Evolutionary conservation across 495 filamentous ascomycete genomes (phyloP).

Genomic region (Tuber umbilicatum): DNA sequence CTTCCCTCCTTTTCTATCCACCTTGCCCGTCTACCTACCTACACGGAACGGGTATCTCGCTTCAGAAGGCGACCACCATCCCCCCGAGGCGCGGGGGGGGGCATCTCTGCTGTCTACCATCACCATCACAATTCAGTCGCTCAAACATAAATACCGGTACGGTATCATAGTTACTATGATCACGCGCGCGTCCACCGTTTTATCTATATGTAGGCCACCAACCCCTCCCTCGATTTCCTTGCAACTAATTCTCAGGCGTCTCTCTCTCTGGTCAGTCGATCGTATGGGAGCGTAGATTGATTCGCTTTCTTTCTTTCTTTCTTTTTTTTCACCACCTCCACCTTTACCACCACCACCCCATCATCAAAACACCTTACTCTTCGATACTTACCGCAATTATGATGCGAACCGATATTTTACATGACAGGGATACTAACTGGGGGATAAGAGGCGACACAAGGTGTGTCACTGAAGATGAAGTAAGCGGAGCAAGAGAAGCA

Average conservation of each 20-base stretch:
- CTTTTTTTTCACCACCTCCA: conserved; percentile 26
- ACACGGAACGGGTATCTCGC: neutral
- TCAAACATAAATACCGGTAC: neutral
- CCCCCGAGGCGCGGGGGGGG: neutral
- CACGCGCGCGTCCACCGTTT: conserved; percentile 31
- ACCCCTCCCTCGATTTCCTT: conserved; percentile 27
- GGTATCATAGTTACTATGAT: neutral
- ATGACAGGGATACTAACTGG: neutral
- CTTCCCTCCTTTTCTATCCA: neutral
- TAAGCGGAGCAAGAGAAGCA: neutral
- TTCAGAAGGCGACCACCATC: neutral
- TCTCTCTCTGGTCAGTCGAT: neutral
- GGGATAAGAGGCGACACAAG: neutral
- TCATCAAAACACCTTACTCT: neutral
- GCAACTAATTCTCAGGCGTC: neutral
- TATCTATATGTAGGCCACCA: conserved; percentile 34
- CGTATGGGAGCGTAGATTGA: neutral
- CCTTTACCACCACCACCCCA: conserved; percentile 15
- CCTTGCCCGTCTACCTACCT: neutral
- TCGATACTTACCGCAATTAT: neutral
- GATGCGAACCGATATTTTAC: conserved; percentile 1
- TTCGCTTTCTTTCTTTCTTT: neutral
- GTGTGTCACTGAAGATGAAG: conserved; percentile 1
- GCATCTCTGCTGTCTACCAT: neutral
- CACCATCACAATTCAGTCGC: neutral